phyloP scores from a whole-genome alignment of 2,329 filamentous ascomycete genomes.

The Grosmannia huntii region DNA sequence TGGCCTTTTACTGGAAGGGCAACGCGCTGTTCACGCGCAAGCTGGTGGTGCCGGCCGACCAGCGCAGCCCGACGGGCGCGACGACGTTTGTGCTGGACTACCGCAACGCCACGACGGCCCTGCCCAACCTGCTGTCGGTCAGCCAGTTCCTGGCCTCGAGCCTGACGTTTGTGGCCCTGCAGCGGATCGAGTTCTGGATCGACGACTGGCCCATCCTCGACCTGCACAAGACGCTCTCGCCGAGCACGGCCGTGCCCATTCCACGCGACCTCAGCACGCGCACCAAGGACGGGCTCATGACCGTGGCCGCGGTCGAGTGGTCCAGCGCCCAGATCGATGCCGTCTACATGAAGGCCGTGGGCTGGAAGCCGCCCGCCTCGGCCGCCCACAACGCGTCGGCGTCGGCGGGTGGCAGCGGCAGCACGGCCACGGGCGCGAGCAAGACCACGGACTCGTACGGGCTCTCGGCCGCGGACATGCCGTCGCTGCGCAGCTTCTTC shows the following conservation, averaged over 20 bases:
- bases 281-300: slow-evolving; percentile 84
- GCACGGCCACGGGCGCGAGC: neutral
- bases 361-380: slow-evolving; percentile 54
- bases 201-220: slow-evolving; percentile 74
- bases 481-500: slow-evolving; percentile 68
- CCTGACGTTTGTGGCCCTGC: slow-evolving; percentile 84
- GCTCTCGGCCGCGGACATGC: slow-evolving; percentile 33
- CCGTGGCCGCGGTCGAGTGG: slow-evolving; percentile 63
- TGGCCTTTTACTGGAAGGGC: slow-evolving; percentile 99
- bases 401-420: neutral
- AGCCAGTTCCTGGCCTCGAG: slow-evolving; percentile 90
- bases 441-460: slow-evolving; percentile 38
- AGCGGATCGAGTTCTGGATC: slow-evolving; percentile 79
- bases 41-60: slow-evolving; percentile 48
- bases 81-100: slow-evolving; percentile 96
- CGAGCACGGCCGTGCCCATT: slow-evolving; percentile 57
- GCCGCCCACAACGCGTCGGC: slow-evolving; percentile 12
- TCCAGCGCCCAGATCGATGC: slow-evolving; percentile 90
- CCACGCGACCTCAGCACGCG: slow-evolving; percentile 68
- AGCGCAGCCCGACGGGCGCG: slow-evolving; percentile 42
- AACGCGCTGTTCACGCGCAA: slow-evolving; percentile 91
- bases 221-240: slow-evolving; percentile 75
- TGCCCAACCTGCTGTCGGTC: slow-evolving; percentile 76
- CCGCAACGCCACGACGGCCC: slow-evolving; percentile 71
- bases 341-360: slow-evolving; percentile 73